A percentile compares a stretch with the other conserved stretches of the same genome.
phyloP scores from a whole-genome alignment of 1,284 basidiomycete genomes.

The Heterobasidion parviporum region DNA sequence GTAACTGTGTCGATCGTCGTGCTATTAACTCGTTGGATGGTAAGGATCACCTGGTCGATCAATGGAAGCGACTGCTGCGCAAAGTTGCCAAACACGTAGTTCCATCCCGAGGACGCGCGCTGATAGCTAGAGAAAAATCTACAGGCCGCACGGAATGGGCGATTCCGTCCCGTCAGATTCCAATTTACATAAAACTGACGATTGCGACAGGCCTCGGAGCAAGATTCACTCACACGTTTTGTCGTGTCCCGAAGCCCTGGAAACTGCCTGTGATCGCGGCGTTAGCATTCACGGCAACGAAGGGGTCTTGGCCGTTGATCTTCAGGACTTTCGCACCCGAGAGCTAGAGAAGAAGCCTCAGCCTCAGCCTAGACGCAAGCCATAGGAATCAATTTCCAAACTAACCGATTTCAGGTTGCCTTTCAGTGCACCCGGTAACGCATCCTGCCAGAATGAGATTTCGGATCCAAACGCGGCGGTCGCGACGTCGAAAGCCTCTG shows the following conservation, averaged over 20 bases:
- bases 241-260: constrained; percentile 42
- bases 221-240: constrained; percentile 25
- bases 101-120: constrained; percentile 34
- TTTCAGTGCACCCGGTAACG: constrained; percentile 38
- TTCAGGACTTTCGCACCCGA: constrained; percentile 45
- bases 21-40: constrained; percentile 35
- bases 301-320: constrained; percentile 47
- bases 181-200: neutral
- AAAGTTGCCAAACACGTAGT: constrained; percentile 55
- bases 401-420: constrained; percentile 39
- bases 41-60: constrained; percentile 39
- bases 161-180: neutral
- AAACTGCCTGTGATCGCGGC: constrained; percentile 34
- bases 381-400: neutral
- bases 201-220: neutral
- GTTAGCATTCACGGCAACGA: constrained; percentile 43
- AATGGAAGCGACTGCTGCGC: constrained; percentile 50
- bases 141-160: neutral
- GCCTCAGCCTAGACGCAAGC: neutral
- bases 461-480: constrained; percentile 45
- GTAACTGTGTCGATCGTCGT: constrained; percentile 34
- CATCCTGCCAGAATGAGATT: constrained; percentile 45
- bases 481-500: constrained; percentile 47
- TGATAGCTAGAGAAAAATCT: constrained; percentile 35
- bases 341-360: constrained; percentile 26